Percentiles rank a stretch among this genome's conserved stretches.
Conservation (phyloP, 768 basidiomycete genomes). For the Dacryopinax primogenitus region DNA sequence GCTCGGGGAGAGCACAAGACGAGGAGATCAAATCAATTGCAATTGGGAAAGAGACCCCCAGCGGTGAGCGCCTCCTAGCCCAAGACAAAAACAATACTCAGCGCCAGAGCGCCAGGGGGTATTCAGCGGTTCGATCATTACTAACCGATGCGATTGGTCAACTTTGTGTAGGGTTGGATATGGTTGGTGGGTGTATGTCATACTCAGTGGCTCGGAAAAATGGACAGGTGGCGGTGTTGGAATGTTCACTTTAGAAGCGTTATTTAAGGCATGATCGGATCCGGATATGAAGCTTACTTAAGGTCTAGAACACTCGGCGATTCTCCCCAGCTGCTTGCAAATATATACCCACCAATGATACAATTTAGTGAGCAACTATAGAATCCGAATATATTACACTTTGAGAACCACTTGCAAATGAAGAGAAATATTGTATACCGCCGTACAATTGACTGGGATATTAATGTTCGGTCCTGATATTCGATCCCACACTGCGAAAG, state of each 20-base stretch:
- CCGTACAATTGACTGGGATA: too few relatives aligned
- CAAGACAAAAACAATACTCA: not conserved
- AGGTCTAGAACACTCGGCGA: too few relatives aligned
- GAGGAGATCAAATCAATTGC: not conserved
- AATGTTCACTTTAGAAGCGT: constrained; percentile 2
- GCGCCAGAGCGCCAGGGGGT: not conserved
- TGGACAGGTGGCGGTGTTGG: not conserved
- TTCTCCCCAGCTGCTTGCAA: too few relatives aligned
- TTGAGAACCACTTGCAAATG: too few relatives aligned
- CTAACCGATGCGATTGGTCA: constrained; percentile 1
- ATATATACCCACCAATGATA: too few relatives aligned
- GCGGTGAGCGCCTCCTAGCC: not conserved
- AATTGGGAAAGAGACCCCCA: not conserved
- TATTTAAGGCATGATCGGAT: not conserved
- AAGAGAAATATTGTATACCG: too few relatives aligned
- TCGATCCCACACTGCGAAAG: too few relatives aligned
- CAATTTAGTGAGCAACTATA: too few relatives aligned
- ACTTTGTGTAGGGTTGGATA: not conserved
- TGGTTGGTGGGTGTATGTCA: not conserved
- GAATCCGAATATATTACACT: too few relatives aligned
- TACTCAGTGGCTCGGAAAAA: not conserved
- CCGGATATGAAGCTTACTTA: not conserved
- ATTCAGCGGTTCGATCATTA: not conserved
- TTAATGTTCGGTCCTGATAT: too few relatives aligned
- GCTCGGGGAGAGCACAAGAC: not conserved